Evolutionary conservation across 495 filamentous ascomycete genomes (phyloP), one percentile per base, ranked within the genome.

Genomic region (Aspergillus heteromorphus): DNA sequence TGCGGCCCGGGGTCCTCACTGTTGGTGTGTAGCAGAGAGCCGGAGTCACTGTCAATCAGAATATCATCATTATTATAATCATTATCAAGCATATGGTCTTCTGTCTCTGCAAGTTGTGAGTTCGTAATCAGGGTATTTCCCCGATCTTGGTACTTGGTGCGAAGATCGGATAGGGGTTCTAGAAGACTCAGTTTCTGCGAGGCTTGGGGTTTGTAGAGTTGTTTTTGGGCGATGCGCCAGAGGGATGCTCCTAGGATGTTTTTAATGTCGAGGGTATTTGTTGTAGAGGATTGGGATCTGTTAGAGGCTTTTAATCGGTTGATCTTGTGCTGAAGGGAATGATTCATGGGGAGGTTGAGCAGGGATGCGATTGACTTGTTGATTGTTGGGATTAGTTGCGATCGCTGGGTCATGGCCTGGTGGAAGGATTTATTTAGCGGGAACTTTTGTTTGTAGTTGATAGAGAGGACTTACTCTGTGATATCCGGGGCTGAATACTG

Each of bases 321-420:
- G 8, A 60, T 5, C 49, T 57, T 64, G 13, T 42, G 25, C 34
- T 58, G 55, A 0, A 69, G 34, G 4, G 36, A 10, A 16, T 48
- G 41, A 23, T 64, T 58, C 0, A 49, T 38, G n/a, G 56, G 62
- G 8, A 50, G 50, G 16, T 58, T 52, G 14, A 73, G 47, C 51
- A 77, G 65, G 4, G 62, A 67, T 1, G 55, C 41, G 14, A 75
- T 41, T 0, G 73, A 67, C 52, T 69, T 73, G 1, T 66, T 60
- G 42, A 78, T 65, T 1, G 60, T 63, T 1, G 71, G 58, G 7
- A 74, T 66, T 6, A 74, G 61, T 2, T 54, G 53, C 6, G 65
- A 66, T 42, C 76, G 59, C 50, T 73, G 71, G 18, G 66, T 68
- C 55, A 77, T 67, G 17, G 70, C 69, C 76, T 77, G 41, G 8